These are phyloP conservation scores for Cajanus cajan DNA, from an alignment of 306 rosid genomes.

Conservation along the genomic window DNA sequence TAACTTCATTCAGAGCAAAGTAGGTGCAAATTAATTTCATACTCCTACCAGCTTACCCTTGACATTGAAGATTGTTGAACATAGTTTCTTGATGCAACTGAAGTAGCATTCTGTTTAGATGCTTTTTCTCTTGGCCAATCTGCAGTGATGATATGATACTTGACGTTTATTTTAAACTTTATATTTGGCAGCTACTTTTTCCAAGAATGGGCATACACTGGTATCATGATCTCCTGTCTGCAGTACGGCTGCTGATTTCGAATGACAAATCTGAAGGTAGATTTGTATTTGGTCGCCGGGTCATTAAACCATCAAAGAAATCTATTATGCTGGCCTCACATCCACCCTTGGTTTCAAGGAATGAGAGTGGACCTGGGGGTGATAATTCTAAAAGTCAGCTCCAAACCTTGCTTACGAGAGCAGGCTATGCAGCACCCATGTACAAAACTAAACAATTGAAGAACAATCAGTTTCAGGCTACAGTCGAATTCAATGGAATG, in stretches of 20 bases:
- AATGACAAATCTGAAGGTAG: conserved; percentile 62
- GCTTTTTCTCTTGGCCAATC: not conserved
- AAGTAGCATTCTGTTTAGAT: conserved; percentile 20
- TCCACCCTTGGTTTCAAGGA: conserved; percentile 63
- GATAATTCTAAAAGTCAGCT: conserved; percentile 97
- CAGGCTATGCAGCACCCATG: conserved; percentile 72
- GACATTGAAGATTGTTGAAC: too few relatives aligned
- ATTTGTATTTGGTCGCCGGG: conserved; percentile 70
- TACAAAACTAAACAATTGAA: conserved; percentile 72
- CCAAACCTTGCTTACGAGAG: conserved; percentile 85
- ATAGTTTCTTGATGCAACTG: not conserved
- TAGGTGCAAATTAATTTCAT: conserved; percentile 42
- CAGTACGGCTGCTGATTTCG: conserved; percentile 68
- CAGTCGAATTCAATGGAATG: conserved; percentile 79
- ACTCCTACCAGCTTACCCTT: too few relatives aligned
- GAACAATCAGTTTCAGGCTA: conserved; percentile 63
- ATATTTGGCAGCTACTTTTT: conserved; percentile 58
- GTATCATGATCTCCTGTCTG: conserved; percentile 73
- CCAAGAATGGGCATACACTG: conserved; percentile 67
- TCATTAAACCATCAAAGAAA: conserved; percentile 48
- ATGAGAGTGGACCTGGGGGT: conserved; percentile 98
- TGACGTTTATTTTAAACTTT: conserved; percentile 4
- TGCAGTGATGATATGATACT: not conserved
- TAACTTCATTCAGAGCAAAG: conserved; percentile 78
- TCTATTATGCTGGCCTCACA: conserved; percentile 38